Evolutionary conservation across 2,329 filamentous ascomycete species (phyloP).

Genomic region (Chaetomiaceae sp.): DNA sequence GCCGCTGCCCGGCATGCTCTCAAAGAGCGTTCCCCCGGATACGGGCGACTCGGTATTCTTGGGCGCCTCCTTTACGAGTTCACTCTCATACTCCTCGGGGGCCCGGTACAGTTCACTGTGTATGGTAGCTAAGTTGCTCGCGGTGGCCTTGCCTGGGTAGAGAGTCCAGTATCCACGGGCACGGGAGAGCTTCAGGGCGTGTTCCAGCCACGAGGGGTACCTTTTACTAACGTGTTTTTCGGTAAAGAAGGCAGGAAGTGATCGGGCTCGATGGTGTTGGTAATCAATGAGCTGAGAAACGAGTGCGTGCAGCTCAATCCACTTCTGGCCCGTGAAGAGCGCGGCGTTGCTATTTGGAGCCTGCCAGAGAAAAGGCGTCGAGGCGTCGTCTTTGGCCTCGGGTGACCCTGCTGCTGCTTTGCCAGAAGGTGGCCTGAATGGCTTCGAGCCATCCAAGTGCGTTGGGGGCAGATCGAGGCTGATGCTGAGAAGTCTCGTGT

Average conservation of each 20-base stretch:
- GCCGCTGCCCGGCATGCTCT: slow-evolving; percentile 43
- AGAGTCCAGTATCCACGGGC: slow-evolving; percentile 73
- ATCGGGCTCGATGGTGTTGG: slow-evolving; percentile 34
- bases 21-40: slow-evolving; percentile 46
- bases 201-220: slow-evolving; percentile 74
- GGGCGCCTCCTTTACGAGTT: slow-evolving; percentile 27
- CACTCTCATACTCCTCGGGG: slow-evolving; percentile 62
- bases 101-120: slow-evolving; percentile 70
- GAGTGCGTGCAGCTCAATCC: slow-evolving; percentile 80
- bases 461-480: slow-evolving; percentile 70
- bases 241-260: slow-evolving; percentile 39
- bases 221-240: slow-evolving; percentile 61
- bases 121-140: slow-evolving; percentile 59
- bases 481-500: slow-evolving; percentile 65
- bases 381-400: slow-evolving; percentile 26
- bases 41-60: slow-evolving; percentile 32
- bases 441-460: slow-evolving; percentile 55
- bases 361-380: slow-evolving; percentile 75
- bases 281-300: slow-evolving; percentile 58
- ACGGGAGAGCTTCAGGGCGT: slow-evolving; percentile 70
- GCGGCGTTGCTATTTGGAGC: slow-evolving; percentile 77
- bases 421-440: slow-evolving; percentile 44
- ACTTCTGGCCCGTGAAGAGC: slow-evolving; percentile 79
- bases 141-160: slow-evolving; percentile 63
- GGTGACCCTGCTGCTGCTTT: slow-evolving; percentile 18